Conservation (phyloP, 495 filamentous ascomycete species). For the Aspergillus hancockii region DNA sequence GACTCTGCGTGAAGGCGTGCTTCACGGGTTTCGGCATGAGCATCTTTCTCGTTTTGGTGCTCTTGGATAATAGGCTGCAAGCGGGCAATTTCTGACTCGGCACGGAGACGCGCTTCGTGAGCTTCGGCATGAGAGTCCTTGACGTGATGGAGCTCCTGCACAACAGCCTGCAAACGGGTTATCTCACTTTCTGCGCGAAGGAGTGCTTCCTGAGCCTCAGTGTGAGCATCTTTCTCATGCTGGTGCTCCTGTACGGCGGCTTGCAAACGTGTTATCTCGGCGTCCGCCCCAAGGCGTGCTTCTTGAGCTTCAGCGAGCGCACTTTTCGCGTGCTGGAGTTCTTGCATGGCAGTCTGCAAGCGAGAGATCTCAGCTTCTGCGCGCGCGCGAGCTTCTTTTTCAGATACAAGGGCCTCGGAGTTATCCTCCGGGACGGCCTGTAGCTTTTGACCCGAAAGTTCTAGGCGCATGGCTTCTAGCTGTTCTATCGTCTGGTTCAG, state of each 20-base stretch:
- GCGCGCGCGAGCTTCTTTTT: conserved; percentile 57
- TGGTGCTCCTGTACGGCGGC: conserved; percentile 14
- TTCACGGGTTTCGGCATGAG: conserved; percentile 7
- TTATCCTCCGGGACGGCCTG: conserved; percentile 31
- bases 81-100: conserved; percentile 5
- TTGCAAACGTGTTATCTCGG: conserved; percentile 23
- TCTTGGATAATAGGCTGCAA: conserved; percentile 3
- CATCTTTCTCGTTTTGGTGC: conserved; percentile 1
- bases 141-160: conserved; percentile 32
- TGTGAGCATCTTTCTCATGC: conserved; percentile 9
- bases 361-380: conserved; percentile 54
- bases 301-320: conserved; percentile 45
- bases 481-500: conserved; percentile 46
- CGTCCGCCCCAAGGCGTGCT: conserved; percentile 37
- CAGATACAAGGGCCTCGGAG: conserved; percentile 37
- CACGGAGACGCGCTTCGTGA: conserved; percentile 45
- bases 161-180: conserved; percentile 21
- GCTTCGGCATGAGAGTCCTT: conserved; percentile 38
- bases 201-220: conserved; percentile 13
- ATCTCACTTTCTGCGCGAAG: conserved; percentile 20
- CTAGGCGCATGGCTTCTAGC: conserved; percentile 45
- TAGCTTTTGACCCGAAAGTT: conserved; percentile 30
- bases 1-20: conserved; percentile 19
- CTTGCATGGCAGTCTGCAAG: conserved; percentile 29
- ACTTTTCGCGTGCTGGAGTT: conserved; percentile 32